Conservation (phyloP, 2,329 filamentous ascomycete genomes). For the Pestalotiopsis sp. region DNA sequence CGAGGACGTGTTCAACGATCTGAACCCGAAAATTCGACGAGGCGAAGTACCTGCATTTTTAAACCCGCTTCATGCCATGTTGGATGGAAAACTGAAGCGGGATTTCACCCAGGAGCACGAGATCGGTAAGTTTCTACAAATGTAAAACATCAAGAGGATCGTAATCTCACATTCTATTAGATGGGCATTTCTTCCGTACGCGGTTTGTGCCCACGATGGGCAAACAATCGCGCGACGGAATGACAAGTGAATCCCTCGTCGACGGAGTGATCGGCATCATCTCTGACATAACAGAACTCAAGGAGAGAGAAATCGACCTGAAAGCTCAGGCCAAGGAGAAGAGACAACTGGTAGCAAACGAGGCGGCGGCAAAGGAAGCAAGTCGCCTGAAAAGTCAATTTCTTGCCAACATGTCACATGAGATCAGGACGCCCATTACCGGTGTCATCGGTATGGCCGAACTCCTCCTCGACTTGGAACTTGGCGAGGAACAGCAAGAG, state of each 20-base stretch:
- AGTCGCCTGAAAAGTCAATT: slow-evolving; percentile 81
- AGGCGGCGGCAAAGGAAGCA: slow-evolving; percentile 78
- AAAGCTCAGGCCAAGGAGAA: slow-evolving; percentile 71
- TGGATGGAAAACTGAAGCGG: slow-evolving; percentile 62
- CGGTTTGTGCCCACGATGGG: slow-evolving; percentile 69
- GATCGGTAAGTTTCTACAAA: slow-evolving; percentile 42
- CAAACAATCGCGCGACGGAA: slow-evolving; percentile 56
- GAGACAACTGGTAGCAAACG: slow-evolving; percentile 70
- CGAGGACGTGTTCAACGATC: slow-evolving; percentile 63
- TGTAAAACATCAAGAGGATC: not conserved
- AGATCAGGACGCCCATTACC: slow-evolving; percentile 78
- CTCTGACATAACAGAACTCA: slow-evolving; percentile 77
- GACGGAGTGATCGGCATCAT: slow-evolving; percentile 79
- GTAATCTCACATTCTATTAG: slow-evolving; percentile 31
- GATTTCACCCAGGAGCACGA: slow-evolving; percentile 65
- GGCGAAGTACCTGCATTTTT: slow-evolving; percentile 54
- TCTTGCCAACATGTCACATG: slow-evolving; percentile 80
- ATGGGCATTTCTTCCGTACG: slow-evolving; percentile 71
- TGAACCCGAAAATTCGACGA: slow-evolving; percentile 45
- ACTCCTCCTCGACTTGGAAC: slow-evolving; percentile 67
- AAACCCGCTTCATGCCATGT: slow-evolving; percentile 63
- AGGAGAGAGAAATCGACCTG: slow-evolving; percentile 65
- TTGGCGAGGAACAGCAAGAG: slow-evolving; percentile 73
- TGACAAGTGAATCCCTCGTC: slow-evolving; percentile 53
- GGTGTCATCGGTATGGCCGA: slow-evolving; percentile 83